These are phyloP conservation scores for Marsdenia floribunda DNA, from an alignment of 257 asterid genomes.

Conservation along the genomic window DNA sequence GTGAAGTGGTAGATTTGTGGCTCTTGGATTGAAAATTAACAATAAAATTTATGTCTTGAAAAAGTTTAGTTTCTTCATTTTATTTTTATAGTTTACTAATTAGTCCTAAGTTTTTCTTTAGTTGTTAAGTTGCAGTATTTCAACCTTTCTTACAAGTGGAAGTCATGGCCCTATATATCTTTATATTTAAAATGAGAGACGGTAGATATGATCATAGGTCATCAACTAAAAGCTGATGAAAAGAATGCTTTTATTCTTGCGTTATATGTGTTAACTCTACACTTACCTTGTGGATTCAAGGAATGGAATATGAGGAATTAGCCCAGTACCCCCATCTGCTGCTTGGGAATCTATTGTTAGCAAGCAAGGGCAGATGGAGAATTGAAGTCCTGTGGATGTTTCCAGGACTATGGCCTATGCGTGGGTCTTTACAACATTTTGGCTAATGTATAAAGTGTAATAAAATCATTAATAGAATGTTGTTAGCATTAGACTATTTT, in stretches of 20 bases:
- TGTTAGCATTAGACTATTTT: too few species aligned
- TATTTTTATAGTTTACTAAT: background rate
- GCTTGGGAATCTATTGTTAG: background rate
- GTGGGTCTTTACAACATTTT: background rate
- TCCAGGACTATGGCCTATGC: background rate
- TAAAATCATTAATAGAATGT: too few species aligned
- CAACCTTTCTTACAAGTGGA: background rate
- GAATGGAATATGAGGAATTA: background rate
- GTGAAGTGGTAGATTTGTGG: background rate
- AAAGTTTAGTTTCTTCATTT: background rate
- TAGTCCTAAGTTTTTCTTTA: background rate
- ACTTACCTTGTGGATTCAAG: background rate
- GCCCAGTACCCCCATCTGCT: background rate
- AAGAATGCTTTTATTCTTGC: background rate
- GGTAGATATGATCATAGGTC: background rate
- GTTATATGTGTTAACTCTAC: background rate
- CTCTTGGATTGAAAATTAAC: background rate
- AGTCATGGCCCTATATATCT: background rate
- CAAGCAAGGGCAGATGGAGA: background rate
- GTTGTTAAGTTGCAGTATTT: background rate
- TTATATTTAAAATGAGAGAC: background rate
- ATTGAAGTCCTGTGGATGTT: background rate
- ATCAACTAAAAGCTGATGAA: background rate
- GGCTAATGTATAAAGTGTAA: too few species aligned
- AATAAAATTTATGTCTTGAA: background rate